These are phyloP conservation scores for baker's yeast (Saccharomyces cerevisiae) DNA, from an alignment of 805 yeast species.

Conservation along the genomic window DNA sequence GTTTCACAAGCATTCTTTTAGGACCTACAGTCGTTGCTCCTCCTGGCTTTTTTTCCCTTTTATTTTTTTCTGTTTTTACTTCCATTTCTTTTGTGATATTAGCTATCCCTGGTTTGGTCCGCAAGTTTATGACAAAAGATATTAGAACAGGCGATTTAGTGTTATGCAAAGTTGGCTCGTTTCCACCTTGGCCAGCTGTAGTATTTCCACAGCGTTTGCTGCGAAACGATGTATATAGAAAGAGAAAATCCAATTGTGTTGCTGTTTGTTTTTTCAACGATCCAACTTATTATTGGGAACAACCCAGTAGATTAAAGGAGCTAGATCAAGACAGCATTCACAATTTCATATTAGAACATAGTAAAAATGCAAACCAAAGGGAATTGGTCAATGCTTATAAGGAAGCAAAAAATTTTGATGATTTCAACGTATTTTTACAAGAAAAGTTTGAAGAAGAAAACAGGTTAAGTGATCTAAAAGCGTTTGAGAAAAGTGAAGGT, in stretches of 20 bases:
- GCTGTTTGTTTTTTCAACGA: constrained; percentile 32
- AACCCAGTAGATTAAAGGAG: constrained; percentile 19
- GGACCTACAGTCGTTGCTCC: not conserved
- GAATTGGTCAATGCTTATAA: constrained; percentile 25
- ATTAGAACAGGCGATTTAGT: constrained; percentile 28
- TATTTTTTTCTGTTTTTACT: not conserved
- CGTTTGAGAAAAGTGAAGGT: constrained; percentile 8
- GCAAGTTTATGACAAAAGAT: constrained; percentile 8
- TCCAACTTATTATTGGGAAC: constrained; percentile 31
- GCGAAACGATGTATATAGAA: constrained; percentile 24
- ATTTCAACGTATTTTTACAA: constrained; percentile 19
- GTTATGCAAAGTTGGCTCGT: constrained; percentile 30
- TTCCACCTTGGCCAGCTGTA: constrained; percentile 32
- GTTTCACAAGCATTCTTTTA: not conserved
- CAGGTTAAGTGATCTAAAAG: constrained; percentile 15
- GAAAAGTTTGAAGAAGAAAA: constrained; percentile 21
- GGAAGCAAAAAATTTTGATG: constrained; percentile 19
- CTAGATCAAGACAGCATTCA: constrained; percentile 12
- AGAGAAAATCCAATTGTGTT: constrained; percentile 19
- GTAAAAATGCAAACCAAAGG: constrained; percentile 8
- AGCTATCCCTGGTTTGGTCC: not conserved
- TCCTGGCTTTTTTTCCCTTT: not conserved
- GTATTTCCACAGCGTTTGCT: constrained; percentile 28
- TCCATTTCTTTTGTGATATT: not conserved
- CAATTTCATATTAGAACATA: constrained; percentile 12